phyloP scores from a whole-genome alignment of 257 asterid genomes.

The Apocynum venetum region DNA sequence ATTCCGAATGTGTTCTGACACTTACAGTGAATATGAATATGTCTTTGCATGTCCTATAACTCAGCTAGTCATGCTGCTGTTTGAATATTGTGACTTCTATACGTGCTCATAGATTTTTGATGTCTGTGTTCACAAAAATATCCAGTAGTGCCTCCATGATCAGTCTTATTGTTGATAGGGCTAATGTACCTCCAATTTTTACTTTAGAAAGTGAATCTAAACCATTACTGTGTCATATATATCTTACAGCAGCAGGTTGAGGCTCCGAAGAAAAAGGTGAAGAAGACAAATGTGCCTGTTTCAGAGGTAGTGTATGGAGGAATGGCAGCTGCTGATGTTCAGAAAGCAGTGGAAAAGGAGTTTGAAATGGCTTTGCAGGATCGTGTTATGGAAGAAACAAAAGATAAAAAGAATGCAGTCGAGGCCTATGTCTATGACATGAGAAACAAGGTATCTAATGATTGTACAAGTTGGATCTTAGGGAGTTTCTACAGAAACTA shows the following conservation, averaged over 20 bases:
- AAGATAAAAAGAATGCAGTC: conserved; percentile 93
- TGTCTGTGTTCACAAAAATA: not conserved
- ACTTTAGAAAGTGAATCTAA: not conserved
- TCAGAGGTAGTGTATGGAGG: conserved; percentile 77
- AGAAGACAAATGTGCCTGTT: conserved; percentile 64
- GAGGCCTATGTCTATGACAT: conserved; percentile 92
- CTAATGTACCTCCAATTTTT: not conserved
- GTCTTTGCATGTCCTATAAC: not conserved
- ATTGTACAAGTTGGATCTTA: not conserved
- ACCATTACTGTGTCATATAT: not conserved
- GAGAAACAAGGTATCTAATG: conserved; percentile 70
- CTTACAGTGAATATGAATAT: not conserved
- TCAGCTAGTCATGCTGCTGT: not conserved
- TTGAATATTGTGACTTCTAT: not conserved
- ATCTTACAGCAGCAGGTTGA: conserved; percentile 31
- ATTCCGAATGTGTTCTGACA: not conserved
- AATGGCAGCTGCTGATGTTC: conserved; percentile 58
- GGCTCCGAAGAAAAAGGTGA: conserved; percentile 87
- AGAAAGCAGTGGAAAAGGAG: conserved; percentile 89
- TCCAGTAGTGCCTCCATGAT: not conserved
- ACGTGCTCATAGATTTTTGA: not conserved
- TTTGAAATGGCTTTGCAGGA: conserved; percentile 98
- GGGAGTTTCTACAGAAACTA: not conserved
- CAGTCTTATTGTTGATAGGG: not conserved
- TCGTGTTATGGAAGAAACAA: conserved; percentile 96